Percentiles rank a stretch among this genome's conserved stretches.
phyloP scores from a whole-genome alignment of 176 grass and related monocot species.

The Eleusine coracana region DNA sequence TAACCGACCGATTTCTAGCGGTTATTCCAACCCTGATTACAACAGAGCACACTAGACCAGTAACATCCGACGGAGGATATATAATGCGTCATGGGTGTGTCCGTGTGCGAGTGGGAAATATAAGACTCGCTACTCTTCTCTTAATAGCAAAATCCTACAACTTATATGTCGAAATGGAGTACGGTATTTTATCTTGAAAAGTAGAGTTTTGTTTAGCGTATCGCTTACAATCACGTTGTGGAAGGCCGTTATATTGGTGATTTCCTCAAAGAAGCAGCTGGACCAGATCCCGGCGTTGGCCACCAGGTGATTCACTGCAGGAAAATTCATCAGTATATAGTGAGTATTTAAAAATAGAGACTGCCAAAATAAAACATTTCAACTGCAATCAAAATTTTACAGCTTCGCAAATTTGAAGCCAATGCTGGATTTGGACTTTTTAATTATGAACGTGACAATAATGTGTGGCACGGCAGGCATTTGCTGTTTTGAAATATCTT shows the following conservation, averaged over 20 bases:
- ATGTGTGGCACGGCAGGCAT: neutral
- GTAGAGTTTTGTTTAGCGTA: neutral
- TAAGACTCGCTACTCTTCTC: neutral
- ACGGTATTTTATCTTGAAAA: neutral
- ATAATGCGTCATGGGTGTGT: neutral
- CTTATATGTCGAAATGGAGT: too few species aligned
- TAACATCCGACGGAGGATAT: neutral
- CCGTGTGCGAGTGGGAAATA: neutral
- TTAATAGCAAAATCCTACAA: neutral
- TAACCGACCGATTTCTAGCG: too few species aligned
- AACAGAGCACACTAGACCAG: neutral
- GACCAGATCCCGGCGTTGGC: slow-evolving; percentile 86
- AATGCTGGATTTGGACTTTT: neutral
- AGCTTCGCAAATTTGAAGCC: neutral
- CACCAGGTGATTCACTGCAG: slow-evolving; percentile 83
- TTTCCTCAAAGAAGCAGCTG: slow-evolving; percentile 86
- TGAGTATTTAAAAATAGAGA: neutral
- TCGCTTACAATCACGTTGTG: slow-evolving; percentile 66
- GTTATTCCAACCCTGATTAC: neutral
- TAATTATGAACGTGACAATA: neutral
- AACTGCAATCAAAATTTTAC: neutral
- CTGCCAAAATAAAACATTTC: neutral
- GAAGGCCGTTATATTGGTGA: slow-evolving; percentile 85
- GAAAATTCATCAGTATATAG: neutral
- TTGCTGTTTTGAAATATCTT: neutral